Evolutionary conservation across 495 filamentous ascomycete genomes (phyloP).

Genomic region (Penicillium ochrochloron): DNA sequence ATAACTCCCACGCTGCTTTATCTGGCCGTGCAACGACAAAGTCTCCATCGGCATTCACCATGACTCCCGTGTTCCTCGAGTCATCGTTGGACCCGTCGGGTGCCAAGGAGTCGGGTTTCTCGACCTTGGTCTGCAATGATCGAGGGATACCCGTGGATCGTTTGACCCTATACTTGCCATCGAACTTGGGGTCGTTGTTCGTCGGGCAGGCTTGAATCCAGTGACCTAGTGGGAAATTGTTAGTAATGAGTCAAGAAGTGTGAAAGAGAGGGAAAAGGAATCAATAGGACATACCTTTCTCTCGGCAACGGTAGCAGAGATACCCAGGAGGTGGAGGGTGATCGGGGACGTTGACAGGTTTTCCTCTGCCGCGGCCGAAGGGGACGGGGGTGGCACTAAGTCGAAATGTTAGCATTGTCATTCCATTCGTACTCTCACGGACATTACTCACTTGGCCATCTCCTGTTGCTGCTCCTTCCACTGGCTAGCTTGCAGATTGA

Average conservation of each 20-base stretch:
- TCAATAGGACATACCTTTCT: constrained; percentile 67
- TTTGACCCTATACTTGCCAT: constrained; percentile 87
- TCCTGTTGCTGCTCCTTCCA: constrained; percentile 89
- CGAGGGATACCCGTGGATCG: constrained; percentile 94
- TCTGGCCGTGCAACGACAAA: constrained; percentile 95
- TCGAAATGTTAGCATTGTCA: background rate
- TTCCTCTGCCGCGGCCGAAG: constrained; percentile 58
- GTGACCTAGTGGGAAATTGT: constrained; percentile 59
- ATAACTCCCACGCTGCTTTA: constrained; percentile 93
- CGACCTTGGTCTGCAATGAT: constrained; percentile 90
- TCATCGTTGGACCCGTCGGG: constrained; percentile 77
- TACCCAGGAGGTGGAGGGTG: constrained; percentile 92
- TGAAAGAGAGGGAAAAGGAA: background rate
- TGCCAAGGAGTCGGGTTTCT: constrained; percentile 78
- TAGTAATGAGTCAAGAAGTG: background rate
- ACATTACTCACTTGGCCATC: constrained; percentile 79
- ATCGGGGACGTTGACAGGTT: constrained; percentile 78
- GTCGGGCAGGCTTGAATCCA: constrained; percentile 98
- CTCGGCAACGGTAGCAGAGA: constrained; percentile 94
- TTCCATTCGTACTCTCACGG: background rate
- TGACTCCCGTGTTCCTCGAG: constrained; percentile 80
- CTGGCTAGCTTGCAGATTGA: constrained; percentile 80
- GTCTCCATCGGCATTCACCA: constrained; percentile 97
- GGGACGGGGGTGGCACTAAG: constrained; percentile 66
- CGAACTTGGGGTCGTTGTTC: constrained; percentile 94